Conservation (phyloP, 2,329 filamentous ascomycete species). For the Alternaria sp. region DNA sequence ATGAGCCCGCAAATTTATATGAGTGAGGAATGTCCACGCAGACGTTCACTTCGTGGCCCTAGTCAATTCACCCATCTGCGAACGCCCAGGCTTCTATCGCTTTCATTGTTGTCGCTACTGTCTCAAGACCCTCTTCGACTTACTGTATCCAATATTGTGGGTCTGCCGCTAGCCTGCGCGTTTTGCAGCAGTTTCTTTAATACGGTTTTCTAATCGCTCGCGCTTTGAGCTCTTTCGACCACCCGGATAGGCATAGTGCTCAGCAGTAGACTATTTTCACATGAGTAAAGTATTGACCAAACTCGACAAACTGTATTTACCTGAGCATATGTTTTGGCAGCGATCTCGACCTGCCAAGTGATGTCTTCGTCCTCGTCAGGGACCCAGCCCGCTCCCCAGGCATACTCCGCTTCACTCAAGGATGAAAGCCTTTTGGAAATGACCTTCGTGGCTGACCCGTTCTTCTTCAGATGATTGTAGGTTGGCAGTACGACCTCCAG, state of each 20-base stretch:
- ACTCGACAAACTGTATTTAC: background rate
- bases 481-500: background rate
- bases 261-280: background rate
- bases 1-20: background rate
- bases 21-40: background rate
- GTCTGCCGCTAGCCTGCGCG: background rate
- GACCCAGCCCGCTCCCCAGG: too few relatives aligned
- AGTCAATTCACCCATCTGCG: background rate
- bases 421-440: too few relatives aligned
- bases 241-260: background rate
- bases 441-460: background rate
- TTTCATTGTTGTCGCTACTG: background rate
- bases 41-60: background rate
- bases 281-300: background rate
- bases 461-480: background rate
- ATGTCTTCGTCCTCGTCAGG: background rate
- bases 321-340: background rate
- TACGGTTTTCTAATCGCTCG: accelerated
- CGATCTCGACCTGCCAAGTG: background rate
- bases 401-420: too few relatives aligned
- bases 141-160: too few relatives aligned
- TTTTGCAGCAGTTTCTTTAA: background rate
- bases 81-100: background rate
- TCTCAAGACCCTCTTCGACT: background rate
- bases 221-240: too few relatives aligned